These are phyloP conservation scores for Epicoccum sorghinum DNA, from an alignment of 2,329 filamentous ascomycete genomes.

Conservation along the genomic window DNA sequence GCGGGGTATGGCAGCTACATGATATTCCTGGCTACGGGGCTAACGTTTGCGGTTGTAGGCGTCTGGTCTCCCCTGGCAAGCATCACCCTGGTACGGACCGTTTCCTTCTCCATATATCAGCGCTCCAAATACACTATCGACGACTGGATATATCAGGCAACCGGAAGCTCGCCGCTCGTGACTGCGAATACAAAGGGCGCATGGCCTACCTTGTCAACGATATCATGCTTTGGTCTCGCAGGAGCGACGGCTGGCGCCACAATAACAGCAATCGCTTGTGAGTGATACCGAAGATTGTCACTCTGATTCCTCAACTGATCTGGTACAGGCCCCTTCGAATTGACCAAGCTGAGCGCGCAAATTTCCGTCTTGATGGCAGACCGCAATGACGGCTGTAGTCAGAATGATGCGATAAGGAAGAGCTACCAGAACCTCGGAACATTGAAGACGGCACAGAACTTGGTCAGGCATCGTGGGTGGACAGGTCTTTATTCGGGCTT, in stretches of 20 bases:
- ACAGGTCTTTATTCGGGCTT: constrained; percentile 81
- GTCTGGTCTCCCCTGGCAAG: constrained; percentile 81
- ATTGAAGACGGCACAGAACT: constrained; percentile 75
- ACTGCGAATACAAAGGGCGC: constrained; percentile 74
- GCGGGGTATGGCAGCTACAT: constrained; percentile 53
- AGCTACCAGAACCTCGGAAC: constrained; percentile 82
- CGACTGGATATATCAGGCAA: constrained; percentile 68
- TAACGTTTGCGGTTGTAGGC: constrained; percentile 50
- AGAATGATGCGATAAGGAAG: constrained; percentile 46
- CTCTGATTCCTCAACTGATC: constrained; percentile 16
- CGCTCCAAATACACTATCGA: constrained; percentile 75
- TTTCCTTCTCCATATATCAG: constrained; percentile 82
- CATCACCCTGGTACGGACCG: constrained; percentile 76
- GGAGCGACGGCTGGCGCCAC: constrained; percentile 79
- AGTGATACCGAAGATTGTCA: constrained; percentile 6
- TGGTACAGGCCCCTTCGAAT: constrained; percentile 73
- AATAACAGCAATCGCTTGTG: constrained; percentile 80
- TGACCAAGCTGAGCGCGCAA: constrained; percentile 88
- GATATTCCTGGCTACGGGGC: constrained; percentile 8
- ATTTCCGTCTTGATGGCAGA: constrained; percentile 78
- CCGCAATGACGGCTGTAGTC: constrained; percentile 56
- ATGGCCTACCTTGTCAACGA: constrained; percentile 74
- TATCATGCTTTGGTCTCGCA: constrained; percentile 77
- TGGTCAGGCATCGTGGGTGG: constrained; percentile 75
- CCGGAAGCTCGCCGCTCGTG: constrained; percentile 72